These are phyloP conservation scores for Stephania yunnanensis DNA, from an alignment of 164 flowering plant genomes.

Conservation along the genomic window DNA sequence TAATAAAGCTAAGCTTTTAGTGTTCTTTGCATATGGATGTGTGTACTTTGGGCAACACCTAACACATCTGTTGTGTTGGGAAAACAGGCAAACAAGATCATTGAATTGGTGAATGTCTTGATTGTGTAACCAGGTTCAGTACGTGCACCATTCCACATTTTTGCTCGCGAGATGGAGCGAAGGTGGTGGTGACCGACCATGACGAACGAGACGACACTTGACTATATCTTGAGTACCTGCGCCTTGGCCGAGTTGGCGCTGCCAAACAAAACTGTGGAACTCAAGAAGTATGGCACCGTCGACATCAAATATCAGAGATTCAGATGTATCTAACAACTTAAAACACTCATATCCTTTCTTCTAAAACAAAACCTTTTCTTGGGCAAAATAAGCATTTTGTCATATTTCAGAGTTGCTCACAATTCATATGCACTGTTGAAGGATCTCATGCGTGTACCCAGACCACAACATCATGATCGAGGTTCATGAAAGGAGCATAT, in stretches of 20 bases:
- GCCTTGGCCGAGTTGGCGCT: constrained; percentile 56
- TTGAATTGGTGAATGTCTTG: not conserved
- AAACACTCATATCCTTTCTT: too few relatives aligned
- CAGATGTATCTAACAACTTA: not conserved
- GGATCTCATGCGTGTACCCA: constrained; percentile 51
- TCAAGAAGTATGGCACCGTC: constrained; percentile 61
- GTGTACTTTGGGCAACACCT: constrained; percentile 36
- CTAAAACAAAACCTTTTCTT: too few relatives aligned
- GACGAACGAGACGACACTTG: constrained; percentile 71
- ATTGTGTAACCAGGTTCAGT: constrained; percentile 46
- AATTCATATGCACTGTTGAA: not conserved
- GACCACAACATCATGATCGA: constrained; percentile 45
- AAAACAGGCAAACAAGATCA: not conserved
- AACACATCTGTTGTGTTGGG: too few relatives aligned
- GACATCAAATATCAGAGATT: constrained; percentile 58
- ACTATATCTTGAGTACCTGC: constrained; percentile 63
- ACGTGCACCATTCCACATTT: constrained; percentile 57
- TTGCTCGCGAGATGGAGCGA: constrained; percentile 50
- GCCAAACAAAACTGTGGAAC: constrained; percentile 28
- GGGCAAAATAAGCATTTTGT: too few relatives aligned
- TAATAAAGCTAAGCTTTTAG: too few relatives aligned
- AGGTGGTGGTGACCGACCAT: constrained; percentile 66
- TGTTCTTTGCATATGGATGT: too few relatives aligned
- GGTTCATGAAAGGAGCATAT: constrained; percentile 58
- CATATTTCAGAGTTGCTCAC: too few relatives aligned